Base-by-base conservation (phyloP, 2,329 filamentous ascomycete species). In the Neopestalotiopsis sp. region DNA sequence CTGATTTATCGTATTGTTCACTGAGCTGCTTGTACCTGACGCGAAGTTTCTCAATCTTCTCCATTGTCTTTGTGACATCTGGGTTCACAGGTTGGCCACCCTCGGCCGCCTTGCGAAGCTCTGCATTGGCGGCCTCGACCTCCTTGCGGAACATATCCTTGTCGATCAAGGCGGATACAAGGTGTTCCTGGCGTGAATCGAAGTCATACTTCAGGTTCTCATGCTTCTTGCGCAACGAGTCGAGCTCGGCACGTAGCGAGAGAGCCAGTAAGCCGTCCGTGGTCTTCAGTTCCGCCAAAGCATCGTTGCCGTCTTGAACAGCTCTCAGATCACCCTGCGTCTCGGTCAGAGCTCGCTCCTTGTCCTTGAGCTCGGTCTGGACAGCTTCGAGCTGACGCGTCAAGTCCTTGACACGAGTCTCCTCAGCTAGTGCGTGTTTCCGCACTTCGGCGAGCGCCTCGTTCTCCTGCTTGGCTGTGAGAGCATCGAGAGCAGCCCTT, bases 141-240 rank as follows among this genome's bases (percentile, higher is more conserved):
- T 88, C 83, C 76, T 87, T 87, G 67, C 86, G 84, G 67, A 90
- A 81, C 77, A 86, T 86, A 70, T 91, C 88, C 76, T 90, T 90
- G 71, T 86, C 84, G 60, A 91, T 81, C 20, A 91, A 82, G 59
- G 87, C 85, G 56, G 88, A 84, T 72, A 91, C 84, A 30, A 91
- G 83, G 75, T 91, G 88, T 61, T 84, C 84, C 78, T 89, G 88
- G 74, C 88, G 84, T 70, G 85, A 82, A 66, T 90, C 87, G 64
- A 84, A 82, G 75, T 90, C 88, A 67, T 83, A 80, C 69, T 80
- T 82, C 64, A 86, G 78, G 67, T 81, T 78, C 68, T 83, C 84
- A 71, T 85, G 81, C 72, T 88, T 85, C 69, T 81, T 83, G 71
- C 88, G 84, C 71, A 88, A 81, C 34, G 83, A 81, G 66, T 89